Evolutionary conservation across 1,284 basidiomycete genomes (phyloP).

Genomic region (Cystobasidiaceae sp.): DNA sequence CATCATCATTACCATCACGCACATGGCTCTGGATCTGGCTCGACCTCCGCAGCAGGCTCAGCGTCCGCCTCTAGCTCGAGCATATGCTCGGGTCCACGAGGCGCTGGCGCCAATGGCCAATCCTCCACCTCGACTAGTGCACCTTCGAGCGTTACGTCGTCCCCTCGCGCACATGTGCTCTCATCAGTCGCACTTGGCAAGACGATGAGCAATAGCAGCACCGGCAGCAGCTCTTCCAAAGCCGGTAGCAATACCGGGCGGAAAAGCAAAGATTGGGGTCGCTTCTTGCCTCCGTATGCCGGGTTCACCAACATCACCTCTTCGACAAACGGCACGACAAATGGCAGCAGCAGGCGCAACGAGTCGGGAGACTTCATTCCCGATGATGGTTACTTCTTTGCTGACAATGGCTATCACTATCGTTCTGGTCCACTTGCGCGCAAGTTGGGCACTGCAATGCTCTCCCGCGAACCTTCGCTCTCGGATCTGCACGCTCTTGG

Average conservation of each 20-base stretch:
- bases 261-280: too few relatives aligned
- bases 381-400: slow-evolving; percentile 20
- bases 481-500: slow-evolving; percentile 20
- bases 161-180: too few relatives aligned
- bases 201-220: slow-evolving; percentile 5
- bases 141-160: too few relatives aligned
- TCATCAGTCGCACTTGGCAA: background rate
- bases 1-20: slow-evolving; percentile 25
- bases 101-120: too few relatives aligned
- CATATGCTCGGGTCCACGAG: background rate
- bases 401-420: slow-evolving; percentile 18
- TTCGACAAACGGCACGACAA: background rate
- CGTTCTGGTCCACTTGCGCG: slow-evolving; percentile 19
- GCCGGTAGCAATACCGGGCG: background rate
- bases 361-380: slow-evolving; percentile 6
- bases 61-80: background rate
- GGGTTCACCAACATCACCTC: background rate
- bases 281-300: background rate
- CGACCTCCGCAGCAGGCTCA: background rate
- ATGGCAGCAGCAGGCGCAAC: background rate
- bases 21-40: background rate
- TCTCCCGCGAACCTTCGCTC: slow-evolving; percentile 28
- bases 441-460: slow-evolving; percentile 17
- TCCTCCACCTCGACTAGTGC: too few relatives aligned
- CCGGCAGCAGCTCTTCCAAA: background rate